Evolutionary conservation across 1,284 basidiomycete species (phyloP), one percentile per base, ranked within the genome.

Genomic region (Microbotryum violaceum): DNA sequence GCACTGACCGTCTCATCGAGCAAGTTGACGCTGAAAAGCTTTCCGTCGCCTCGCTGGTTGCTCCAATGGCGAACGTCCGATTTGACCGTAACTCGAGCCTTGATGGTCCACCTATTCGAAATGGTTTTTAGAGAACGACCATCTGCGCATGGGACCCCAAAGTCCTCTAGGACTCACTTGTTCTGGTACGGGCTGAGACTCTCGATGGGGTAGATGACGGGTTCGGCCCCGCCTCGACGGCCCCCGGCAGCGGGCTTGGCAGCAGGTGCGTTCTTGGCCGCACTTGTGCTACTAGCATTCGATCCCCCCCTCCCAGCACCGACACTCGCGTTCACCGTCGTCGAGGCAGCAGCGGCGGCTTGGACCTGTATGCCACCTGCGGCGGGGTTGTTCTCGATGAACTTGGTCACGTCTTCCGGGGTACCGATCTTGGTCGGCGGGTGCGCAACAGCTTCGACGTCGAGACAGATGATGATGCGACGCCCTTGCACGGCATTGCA

Each of bases 171-270:
- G 18, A 66, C 77, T 70, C 73, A 82, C 78, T 92, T 93, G 78
- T 96, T 97, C 76, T 96, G 91, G 75, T 97, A 98, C 8, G 94
- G 96, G 71, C 88, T 94, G 54, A 98, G 82, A 6, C 87, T 89
- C 73, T 97, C 93, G 70, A 98, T 98, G 4, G 93, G 93, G 75
- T 84, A 89, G 62, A 85, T 81, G 68, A 80, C 84, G 70, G 69
- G 70, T 12, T 55, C 54, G 21, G 33, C 6, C 44, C 54, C 56
- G 53, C 47, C 56, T 33, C 56, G 49, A 50, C 44, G 54, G 21
- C 53, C 54, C 29, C 49, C 49, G 46, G 47, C 29, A 50, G 10
- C 47, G 14, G 51, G 50, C 76, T 48, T 57, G 68, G 31, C 47
- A 33, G 31, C 29, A 49, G 21, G 42, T 62, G 27, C 44, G 53